A percentile compares a stretch with the other conserved stretches of the same genome.
Conservation (phyloP, 1,284 basidiomycete species). For the Ceratobasidium sp. region DNA sequence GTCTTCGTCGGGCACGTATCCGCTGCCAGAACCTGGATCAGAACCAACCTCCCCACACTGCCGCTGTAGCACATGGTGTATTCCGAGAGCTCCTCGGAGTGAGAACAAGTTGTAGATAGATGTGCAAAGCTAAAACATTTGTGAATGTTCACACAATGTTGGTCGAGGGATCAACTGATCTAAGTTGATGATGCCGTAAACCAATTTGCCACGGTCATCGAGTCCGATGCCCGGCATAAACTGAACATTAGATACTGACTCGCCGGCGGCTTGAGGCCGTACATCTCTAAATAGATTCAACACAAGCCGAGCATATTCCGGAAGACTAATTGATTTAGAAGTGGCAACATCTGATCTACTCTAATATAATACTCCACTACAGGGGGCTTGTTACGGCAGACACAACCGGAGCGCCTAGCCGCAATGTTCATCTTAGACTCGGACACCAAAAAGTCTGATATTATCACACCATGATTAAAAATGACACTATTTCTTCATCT, state of each 20-base stretch:
- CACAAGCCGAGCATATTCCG: neutral
- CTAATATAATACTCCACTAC: too few species aligned
- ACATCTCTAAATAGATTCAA: neutral
- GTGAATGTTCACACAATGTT: too few species aligned
- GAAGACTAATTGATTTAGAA: neutral
- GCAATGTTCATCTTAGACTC: slow-evolving; percentile 35
- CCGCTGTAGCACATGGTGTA: neutral
- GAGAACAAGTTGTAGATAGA: neutral
- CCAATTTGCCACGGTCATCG: neutral
- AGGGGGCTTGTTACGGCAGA: slow-evolving; percentile 56
- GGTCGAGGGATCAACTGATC: too few species aligned
- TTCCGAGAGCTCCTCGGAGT: neutral
- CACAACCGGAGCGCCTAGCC: neutral
- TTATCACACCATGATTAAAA: neutral
- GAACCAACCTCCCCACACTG: neutral
- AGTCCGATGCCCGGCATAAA: neutral
- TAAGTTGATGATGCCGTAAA: too few species aligned
- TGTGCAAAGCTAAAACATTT: neutral
- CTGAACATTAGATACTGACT: neutral
- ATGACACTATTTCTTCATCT: neutral
- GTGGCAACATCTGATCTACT: neutral
- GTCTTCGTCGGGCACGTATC: neutral
- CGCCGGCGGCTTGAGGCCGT: neutral
- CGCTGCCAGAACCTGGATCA: neutral
- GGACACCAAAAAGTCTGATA: neutral